Evolutionary conservation across 306 rosid genomes (phyloP), one percentile per base, ranked within the genome.

Genomic region (Dryas octopetala): DNA sequence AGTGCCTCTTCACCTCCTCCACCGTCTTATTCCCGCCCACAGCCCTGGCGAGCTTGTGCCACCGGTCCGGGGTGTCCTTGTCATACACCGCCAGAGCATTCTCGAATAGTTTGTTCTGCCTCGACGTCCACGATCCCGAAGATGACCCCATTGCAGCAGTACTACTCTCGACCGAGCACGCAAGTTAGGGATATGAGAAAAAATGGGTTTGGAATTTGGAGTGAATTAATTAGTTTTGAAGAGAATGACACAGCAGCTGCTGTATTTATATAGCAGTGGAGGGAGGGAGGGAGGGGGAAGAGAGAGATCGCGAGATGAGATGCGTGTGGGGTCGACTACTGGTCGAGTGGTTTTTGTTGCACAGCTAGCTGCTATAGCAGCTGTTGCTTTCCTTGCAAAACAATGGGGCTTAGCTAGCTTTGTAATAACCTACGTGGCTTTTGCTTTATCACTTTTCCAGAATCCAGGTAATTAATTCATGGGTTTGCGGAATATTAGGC

Each of bases 91-190:
- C 93, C 41, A 92, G 55, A 1, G 96, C 97, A 84, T 88, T 90
- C 85, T 92, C 97, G 50, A 92, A 92, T 66, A 75, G 65, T 60
- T 92, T 92, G 91, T 92, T 90, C 62, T 92, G 91, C 66, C 81
- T 85, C 1, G 89, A 40, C 0, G 90, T 92, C 98, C 98, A 92
- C 1, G 93, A 86, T 47, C 77, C 80, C 9, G 96, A 32, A 32
- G 38, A 90, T 1, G 83, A 87, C 84, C 52, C 73, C 68, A 61
- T 45, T 32, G 26, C 3, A 63, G 28, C 5, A 32, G 38, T 32
- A 32, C 2, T 32, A 32, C 2, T 32, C 38, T 32, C 38, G 3
- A 32, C 38, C 38, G 0, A 32, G 38, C 3, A 32, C 38, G 38
- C 38, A 32, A 32, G 2, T 32, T 32, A 32, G 38, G 38, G 38